phyloP scores from a whole-genome alignment of 179 eudicot species.

The Vitellaria paradoxa region DNA sequence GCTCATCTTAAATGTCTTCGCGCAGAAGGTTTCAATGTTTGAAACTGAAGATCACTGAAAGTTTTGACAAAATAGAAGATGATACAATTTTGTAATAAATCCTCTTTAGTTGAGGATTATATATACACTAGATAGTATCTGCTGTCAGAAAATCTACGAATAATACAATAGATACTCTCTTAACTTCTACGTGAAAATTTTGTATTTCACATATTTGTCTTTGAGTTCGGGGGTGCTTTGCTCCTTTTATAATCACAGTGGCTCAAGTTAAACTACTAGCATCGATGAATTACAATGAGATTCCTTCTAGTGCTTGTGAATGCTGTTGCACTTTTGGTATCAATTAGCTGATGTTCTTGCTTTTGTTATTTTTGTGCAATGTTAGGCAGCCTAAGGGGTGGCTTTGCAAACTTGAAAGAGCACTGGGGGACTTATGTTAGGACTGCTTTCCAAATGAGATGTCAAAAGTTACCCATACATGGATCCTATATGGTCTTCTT shows the following conservation, averaged over 20 bases:
- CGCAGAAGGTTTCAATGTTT: conserved; percentile 88
- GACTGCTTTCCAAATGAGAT: no score
- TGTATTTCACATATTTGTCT: not conserved
- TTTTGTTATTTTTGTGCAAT: no score
- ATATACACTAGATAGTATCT: not conserved
- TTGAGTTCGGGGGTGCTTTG: not conserved
- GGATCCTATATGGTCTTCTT: no score
- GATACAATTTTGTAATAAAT: conserved; percentile 10
- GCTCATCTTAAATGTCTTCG: conserved; percentile 87
- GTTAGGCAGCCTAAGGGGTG: no score
- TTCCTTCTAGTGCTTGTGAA: no score
- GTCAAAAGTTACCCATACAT: no score
- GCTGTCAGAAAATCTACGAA: not conserved
- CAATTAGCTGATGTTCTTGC: no score
- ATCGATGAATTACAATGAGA: no score
- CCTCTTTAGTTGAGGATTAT: conserved; percentile 12
- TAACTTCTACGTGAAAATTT: not conserved
- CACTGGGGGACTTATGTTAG: no score
- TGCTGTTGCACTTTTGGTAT: no score
- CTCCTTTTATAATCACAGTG: not conserved
- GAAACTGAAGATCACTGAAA: conserved; percentile 11
- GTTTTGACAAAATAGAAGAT: not conserved
- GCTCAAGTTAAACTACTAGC: no score
- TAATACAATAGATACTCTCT: not conserved
- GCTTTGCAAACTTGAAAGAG: no score